Base-by-base conservation (phyloP, 768 basidiomycete species). In the Leccinum olivaceopallidum region DNA sequence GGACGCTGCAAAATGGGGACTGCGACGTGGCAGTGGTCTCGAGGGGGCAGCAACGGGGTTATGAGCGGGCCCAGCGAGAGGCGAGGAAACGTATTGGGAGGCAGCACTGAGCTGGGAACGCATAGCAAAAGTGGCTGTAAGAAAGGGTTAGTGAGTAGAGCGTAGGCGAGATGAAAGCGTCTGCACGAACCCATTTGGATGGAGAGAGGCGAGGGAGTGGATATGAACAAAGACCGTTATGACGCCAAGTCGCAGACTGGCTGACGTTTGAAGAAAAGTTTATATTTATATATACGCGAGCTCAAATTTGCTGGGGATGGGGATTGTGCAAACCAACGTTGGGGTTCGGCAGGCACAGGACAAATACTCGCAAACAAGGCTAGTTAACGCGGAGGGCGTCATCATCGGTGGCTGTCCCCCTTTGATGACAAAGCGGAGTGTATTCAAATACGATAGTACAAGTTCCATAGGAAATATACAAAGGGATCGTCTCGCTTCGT, bases 1-100 rank as follows among this genome's bases (percentile, higher is more conserved):
- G 37, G 92, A 94, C 1, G 82, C 75, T 6, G 87, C 83, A 71
- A 94, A 93, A 6, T 81, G 75, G 49, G 81, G 73, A 54, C 73
- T 77, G 53, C 81, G 81, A 65, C 78, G 77, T 48, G 84, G 76
- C 4, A 68, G 24, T 53, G 72, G 63, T 55, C 73, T 67, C 20
- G 72, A 72, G 24, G 60, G 73, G 57, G 69, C 78, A 71, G 67
- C 67, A 71, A 62, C 66, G 47, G 66, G 53, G 54, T 69, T 66
- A 58, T 73, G 71, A 55, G 77, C 64, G 9, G 80, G 65, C 61
- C 71, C 77, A 60, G 87, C 86, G 59, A 88, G 81, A 0, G 89
- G 87, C 6, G 88, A 90, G 5, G 88, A 82, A 53, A 86, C 78
- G 63, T 78, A 68, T 49, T 85, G 83, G 10, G 72, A 47, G 0